phyloP scores from a whole-genome alignment of 2,329 filamentous ascomycete genomes.

The Nakataea oryzae region DNA sequence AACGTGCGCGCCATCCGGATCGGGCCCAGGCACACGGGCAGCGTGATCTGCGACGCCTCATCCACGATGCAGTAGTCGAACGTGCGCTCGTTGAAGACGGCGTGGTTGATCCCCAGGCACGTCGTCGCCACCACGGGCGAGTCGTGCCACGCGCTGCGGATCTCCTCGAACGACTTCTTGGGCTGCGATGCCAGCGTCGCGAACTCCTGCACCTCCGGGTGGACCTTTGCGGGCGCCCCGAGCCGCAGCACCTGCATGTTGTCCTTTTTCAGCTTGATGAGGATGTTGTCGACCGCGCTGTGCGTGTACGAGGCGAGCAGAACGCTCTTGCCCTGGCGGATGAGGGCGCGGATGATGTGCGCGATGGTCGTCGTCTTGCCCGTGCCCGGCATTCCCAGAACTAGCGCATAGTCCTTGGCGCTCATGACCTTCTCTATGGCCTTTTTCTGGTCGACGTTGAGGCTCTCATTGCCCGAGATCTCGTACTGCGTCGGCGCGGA shows the following conservation, averaged over 20 bases:
- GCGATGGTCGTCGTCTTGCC: slow-evolving; percentile 98
- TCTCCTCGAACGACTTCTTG: slow-evolving; percentile 70
- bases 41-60: slow-evolving; percentile 92
- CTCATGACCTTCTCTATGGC: slow-evolving; percentile 95
- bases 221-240: slow-evolving; percentile 75
- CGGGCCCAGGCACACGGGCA: slow-evolving; percentile 88
- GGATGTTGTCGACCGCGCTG: slow-evolving; percentile 94
- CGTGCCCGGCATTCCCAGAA: slow-evolving; percentile 95
- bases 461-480: slow-evolving; percentile 49
- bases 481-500: slow-evolving; percentile 50
- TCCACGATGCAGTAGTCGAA: slow-evolving; percentile 99
- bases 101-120: slow-evolving; percentile 83
- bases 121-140: slow-evolving; percentile 90
- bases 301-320: slow-evolving; percentile 93
- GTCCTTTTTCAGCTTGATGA: slow-evolving; percentile 73
- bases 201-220: slow-evolving; percentile 79
- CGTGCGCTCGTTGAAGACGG: slow-evolving; percentile 74
- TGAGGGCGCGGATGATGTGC: slow-evolving; percentile 86
- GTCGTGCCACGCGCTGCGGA: slow-evolving; percentile 73
- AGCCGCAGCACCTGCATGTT: slow-evolving; percentile 74
- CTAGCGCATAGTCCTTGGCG: slow-evolving; percentile 89
- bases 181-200: slow-evolving; percentile 66
- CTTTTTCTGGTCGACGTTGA: slow-evolving; percentile 79
- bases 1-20: slow-evolving; percentile 90
- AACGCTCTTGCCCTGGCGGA: slow-evolving; percentile 84